phyloP scores from a whole-genome alignment of 257 asterid genomes.

The Solanum corneliomulleri region DNA sequence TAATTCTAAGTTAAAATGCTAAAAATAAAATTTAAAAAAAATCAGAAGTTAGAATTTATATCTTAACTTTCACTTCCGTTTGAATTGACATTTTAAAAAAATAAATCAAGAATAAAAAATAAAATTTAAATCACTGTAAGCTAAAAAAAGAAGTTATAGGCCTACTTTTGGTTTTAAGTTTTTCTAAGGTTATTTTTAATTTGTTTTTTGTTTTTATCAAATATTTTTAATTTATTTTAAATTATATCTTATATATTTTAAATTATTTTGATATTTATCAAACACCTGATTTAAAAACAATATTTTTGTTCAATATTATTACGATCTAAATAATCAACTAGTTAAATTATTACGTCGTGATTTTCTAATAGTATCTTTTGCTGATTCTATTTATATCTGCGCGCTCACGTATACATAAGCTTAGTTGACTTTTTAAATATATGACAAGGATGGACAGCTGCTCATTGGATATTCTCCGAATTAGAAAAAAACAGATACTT shows the following conservation, averaged over 20 bases:
- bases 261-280: too few relatives aligned
- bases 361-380: not conserved
- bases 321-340: too few relatives aligned
- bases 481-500: not conserved
- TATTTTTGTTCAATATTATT: too few relatives aligned
- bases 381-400: not conserved
- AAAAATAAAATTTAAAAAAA: not conserved
- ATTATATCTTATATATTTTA: too few relatives aligned
- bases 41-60: not conserved
- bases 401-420: not conserved
- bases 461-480: not conserved
- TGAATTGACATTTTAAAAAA: not conserved
- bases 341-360: too few relatives aligned
- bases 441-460: not conserved
- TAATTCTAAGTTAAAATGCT: too few relatives aligned
- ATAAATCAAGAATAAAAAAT: too few relatives aligned
- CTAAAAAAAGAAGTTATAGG: too few relatives aligned
- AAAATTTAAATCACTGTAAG: too few relatives aligned
- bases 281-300: too few relatives aligned
- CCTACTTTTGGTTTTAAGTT: not conserved
- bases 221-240: too few relatives aligned
- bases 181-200: too few relatives aligned
- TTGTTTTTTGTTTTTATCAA: not conserved
- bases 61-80: not conserved
- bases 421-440: not conserved